Conservation (phyloP, 768 basidiomycete genomes). For the Hericium alpestre region DNA sequence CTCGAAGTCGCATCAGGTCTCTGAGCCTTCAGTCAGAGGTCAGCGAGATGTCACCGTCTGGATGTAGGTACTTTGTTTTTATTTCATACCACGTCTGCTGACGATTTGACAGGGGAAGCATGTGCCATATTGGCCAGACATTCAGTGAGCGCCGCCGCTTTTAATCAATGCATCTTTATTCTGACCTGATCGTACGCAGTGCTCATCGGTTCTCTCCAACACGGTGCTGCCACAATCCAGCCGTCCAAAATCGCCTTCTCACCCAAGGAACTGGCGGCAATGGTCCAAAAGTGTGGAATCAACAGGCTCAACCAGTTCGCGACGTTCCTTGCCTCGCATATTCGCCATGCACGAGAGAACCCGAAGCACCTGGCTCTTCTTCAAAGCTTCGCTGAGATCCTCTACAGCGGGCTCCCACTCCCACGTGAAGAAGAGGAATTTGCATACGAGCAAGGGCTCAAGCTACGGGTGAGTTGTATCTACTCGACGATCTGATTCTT, state of each 20-base stretch:
- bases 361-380: conserved; percentile 52
- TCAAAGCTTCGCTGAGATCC: conserved; percentile 45
- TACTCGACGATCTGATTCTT: conserved; percentile 6
- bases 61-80: conserved; percentile 42
- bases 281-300: conserved; percentile 56
- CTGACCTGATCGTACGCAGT: conserved; percentile 30
- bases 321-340: conserved; percentile 53
- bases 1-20: conserved; percentile 47
- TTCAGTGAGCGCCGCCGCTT: conserved; percentile 43
- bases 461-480: conserved; percentile 43
- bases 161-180: conserved; percentile 14
- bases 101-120: conserved; percentile 52
- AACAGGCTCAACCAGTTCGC: conserved; percentile 72
- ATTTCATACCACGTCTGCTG: conserved; percentile 22
- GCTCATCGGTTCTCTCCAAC: conserved; percentile 61
- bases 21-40: conserved; percentile 35
- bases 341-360: conserved; percentile 48
- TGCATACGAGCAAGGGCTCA: conserved; percentile 54
- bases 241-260: conserved; percentile 57
- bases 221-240: conserved; percentile 64
- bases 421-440: conserved; percentile 61
- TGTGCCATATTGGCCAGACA: conserved; percentile 73
- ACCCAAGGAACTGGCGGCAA: conserved; percentile 58
- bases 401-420: conserved; percentile 58
- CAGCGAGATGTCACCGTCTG: conserved; percentile 60